Percentiles rank a stretch among this genome's conserved stretches.
phyloP scores from a whole-genome alignment of 1,284 basidiomycete genomes.

The Singerocomus rubriflavus region DNA sequence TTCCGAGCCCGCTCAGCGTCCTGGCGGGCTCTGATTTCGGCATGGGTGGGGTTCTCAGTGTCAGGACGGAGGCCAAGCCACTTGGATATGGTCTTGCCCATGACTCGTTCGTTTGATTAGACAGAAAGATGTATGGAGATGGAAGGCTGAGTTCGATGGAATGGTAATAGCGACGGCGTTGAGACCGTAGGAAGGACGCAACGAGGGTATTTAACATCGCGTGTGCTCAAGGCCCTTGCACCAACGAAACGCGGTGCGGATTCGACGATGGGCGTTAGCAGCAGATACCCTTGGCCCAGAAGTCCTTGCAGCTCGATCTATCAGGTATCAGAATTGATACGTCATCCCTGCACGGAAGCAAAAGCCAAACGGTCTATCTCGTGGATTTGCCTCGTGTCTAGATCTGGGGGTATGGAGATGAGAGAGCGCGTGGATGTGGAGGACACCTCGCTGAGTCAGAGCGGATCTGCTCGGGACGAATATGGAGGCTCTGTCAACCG shows the following conservation, averaged over 20 bases:
- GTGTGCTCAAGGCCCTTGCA: background rate
- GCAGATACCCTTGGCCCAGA: conserved; percentile 9
- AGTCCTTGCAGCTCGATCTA: background rate
- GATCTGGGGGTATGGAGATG: background rate
- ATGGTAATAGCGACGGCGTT: too few species aligned
- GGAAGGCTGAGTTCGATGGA: background rate
- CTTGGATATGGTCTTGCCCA: conserved; percentile 11
- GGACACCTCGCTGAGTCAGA: conserved; percentile 4
- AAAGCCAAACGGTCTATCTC: background rate
- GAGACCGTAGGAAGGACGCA: background rate
- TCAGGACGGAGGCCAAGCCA: conserved; percentile 12
- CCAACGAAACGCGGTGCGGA: too few species aligned
- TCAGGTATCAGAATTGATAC: background rate
- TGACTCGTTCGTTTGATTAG: background rate
- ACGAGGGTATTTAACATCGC: background rate
- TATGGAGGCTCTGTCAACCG: too few species aligned
- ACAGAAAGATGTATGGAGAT: background rate
- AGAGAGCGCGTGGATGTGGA: background rate
- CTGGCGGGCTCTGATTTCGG: conserved; percentile 14
- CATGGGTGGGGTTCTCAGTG: conserved; percentile 17
- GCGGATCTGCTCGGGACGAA: background rate
- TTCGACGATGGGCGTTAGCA: background rate
- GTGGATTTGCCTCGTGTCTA: background rate
- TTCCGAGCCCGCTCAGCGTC: conserved; percentile 12
- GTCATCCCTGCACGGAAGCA: background rate